Evolutionary conservation across 2,329 filamentous ascomycete species (phyloP), one percentile per base, ranked within the genome.

Genomic region (Gaeumannomyces tritici): DNA sequence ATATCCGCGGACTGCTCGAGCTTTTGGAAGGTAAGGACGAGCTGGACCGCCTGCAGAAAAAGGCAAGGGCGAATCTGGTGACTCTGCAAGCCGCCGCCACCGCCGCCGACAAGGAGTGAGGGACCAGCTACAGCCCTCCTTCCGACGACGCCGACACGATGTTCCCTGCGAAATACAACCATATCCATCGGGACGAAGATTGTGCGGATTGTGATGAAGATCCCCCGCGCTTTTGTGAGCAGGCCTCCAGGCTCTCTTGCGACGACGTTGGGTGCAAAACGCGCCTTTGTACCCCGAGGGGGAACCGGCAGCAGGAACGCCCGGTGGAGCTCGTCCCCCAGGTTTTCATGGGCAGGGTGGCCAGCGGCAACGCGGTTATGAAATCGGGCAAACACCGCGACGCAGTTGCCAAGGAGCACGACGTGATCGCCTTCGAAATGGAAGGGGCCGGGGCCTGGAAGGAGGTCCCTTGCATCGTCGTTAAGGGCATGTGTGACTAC

Each of bases 401-500:
- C 13, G 21, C 2, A 4, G 26, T 42, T 21, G 57, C 31, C 24
- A 26, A 35, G 11, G 18, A 59, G 18, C n/a, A 59, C 26, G n/a
- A 4, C 3, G 57, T 59, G 21, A 51, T 57, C 56, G 61, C 31
- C 12, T 73, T 72, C 60, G 73, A 75, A 54, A 75, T 75, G 72
- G 73, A 76, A 60, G 69, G 69, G 2, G 71, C 70, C 3, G 72
- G 72, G 4, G 65, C 71, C 5, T 72, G 69, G 70, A 66, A 73
- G 24, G 64, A 67, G 24, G 55, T 72, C 8, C 69, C 69, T 1
- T 69, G 63, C 33, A 65, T 73, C 4, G 60, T 71, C 35, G 70
- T 72, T 61, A 73, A 69, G 64, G 73, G 73, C 1, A 70, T 75
- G 0, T 74, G 70, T 60, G 72, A 77, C 66, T 78, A 77, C 55